Evolutionary conservation across 139 green algal species (phyloP).

Genomic region (Choricystis sp.): DNA sequence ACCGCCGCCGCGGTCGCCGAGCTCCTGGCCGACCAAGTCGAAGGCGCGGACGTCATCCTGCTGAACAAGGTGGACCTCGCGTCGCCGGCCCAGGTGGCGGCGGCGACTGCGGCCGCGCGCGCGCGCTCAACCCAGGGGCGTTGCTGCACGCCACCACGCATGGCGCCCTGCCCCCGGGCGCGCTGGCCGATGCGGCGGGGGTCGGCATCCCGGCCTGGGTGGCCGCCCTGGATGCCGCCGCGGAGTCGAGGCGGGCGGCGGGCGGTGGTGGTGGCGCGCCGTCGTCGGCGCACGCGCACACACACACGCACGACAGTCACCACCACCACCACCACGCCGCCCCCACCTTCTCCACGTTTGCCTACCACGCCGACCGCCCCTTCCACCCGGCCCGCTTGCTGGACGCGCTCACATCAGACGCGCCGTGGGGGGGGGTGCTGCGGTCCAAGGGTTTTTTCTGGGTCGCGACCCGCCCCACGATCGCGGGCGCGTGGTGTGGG

Average conservation of each 20-base stretch:
- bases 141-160: background rate
- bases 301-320: background rate
- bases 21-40: background rate
- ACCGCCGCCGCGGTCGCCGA: background rate
- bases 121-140: background rate
- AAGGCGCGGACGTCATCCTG: background rate
- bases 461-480: background rate
- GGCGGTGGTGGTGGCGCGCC: background rate
- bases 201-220: background rate
- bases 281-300: background rate
- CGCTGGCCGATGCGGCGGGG: background rate
- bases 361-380: background rate
- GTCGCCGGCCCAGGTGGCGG: no score
- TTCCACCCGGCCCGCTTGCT: background rate
- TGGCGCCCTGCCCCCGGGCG: no score
- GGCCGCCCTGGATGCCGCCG: background rate
- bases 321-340: background rate
- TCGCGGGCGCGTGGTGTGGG: background rate
- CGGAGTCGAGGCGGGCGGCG: no score
- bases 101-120: no score
- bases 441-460: background rate
- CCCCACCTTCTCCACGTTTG: background rate
- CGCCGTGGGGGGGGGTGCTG: background rate
- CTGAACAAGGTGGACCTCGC: background rate
- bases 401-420: background rate